Conservation (phyloP, 2,329 filamentous ascomycete species). For the Fusarium bulbicola region DNA sequence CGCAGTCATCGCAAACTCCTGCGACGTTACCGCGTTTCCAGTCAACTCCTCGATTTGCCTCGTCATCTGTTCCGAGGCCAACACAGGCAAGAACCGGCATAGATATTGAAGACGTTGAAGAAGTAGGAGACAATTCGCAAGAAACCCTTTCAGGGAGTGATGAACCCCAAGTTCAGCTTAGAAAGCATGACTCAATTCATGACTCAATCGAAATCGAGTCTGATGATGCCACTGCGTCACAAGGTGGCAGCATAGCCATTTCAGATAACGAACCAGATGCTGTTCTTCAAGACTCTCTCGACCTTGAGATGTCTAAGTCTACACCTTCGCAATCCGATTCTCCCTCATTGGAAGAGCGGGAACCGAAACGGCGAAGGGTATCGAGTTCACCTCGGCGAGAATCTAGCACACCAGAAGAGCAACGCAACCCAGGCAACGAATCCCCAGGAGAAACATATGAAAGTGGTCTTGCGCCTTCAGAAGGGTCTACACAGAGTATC, state of each 20-base stretch:
- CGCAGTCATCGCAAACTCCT: conserved; percentile 47
- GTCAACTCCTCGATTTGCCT: conserved; percentile 52
- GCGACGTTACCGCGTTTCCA: conserved; percentile 47
- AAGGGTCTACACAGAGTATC: conserved; percentile 22
- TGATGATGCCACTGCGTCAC: conserved; percentile 29
- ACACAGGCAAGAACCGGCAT: conserved; percentile 40
- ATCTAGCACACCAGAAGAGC: conserved; percentile 8
- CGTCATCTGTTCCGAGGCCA: conserved; percentile 44
- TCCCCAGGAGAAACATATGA: not conserved
- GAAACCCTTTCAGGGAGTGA: conserved; percentile 9
- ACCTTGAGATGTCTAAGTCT: conserved; percentile 7
- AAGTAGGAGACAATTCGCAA: conserved; percentile 34
- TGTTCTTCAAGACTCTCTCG: not conserved
- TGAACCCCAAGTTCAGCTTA: not conserved
- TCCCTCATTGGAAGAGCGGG: conserved; percentile 27
- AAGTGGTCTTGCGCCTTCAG: conserved; percentile 6
- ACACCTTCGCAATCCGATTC: not conserved
- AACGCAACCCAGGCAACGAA: not conserved
- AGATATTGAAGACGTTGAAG: conserved; percentile 49
- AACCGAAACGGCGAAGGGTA: conserved; percentile 43
- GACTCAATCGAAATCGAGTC: conserved; percentile 46
- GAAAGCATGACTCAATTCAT: conserved; percentile 17
- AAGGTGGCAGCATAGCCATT: conserved; percentile 4
- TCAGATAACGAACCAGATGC: conserved; percentile 5
- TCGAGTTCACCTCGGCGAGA: conserved; percentile 41